Evolutionary conservation across 2,329 filamentous ascomycete genomes (phyloP).

Genomic region (Malbranchea cinnamomea): DNA sequence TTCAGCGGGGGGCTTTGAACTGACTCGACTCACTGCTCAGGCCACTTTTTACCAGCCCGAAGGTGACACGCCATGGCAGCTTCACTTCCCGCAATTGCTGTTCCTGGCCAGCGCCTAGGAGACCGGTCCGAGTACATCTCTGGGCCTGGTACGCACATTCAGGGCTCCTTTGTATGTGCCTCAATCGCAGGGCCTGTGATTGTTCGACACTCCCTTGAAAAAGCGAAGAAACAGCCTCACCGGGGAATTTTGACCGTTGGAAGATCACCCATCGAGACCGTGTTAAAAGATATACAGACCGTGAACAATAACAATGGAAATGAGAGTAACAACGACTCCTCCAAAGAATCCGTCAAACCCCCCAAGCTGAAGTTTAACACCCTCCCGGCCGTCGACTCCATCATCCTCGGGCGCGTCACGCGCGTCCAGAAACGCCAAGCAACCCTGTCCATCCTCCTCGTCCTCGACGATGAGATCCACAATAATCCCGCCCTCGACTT

Average conservation of each 20-base stretch:
- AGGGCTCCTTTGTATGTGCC: slow-evolving; percentile 59
- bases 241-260: slow-evolving; percentile 12
- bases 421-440: slow-evolving; percentile 76
- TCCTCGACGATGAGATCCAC: slow-evolving; percentile 38
- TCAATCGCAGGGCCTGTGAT: slow-evolving; percentile 64
- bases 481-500: slow-evolving; percentile 11
- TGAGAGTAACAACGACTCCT: slow-evolving; percentile 5
- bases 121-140: slow-evolving; percentile 50
- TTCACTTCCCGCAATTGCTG: slow-evolving; percentile 38
- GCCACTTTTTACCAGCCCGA: too few species aligned
- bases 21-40: too few species aligned
- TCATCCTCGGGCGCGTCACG: slow-evolving; percentile 72
- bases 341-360: slow-evolving; percentile 7
- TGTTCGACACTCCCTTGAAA: slow-evolving; percentile 27
- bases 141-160: slow-evolving; percentile 72
- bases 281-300: slow-evolving; percentile 15
- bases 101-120: slow-evolving; percentile 73
- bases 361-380: slow-evolving; percentile 40
- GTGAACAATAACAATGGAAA: slow-evolving; percentile 5
- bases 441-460: slow-evolving; percentile 70
- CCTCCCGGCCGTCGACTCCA: slow-evolving; percentile 64
- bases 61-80: slow-evolving; percentile 14
- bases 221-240: slow-evolving; percentile 6
- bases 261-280: slow-evolving; percentile 36
- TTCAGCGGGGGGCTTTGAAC: too few species aligned